These are phyloP conservation scores for Thamnidium elegans DNA, from an alignment of 192 early-diverging fungal genomes.

Conservation along the genomic window DNA sequence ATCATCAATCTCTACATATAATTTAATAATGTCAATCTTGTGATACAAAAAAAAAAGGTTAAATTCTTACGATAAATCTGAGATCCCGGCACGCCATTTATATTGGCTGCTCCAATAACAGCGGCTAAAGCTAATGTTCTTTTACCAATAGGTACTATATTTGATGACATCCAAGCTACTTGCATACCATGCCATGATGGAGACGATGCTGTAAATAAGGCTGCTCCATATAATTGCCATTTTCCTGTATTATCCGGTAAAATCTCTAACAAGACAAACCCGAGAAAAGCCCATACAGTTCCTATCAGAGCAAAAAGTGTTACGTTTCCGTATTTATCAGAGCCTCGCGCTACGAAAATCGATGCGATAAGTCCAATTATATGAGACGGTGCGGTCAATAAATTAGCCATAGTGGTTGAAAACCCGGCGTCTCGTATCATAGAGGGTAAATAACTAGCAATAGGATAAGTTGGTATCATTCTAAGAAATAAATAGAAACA, in stretches of 20 bases:
- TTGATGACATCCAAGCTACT: constrained; percentile 26
- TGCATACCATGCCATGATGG: constrained; percentile 32
- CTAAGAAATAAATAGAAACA: too few species aligned
- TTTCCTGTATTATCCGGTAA: constrained; percentile 33
- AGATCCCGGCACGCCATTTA: constrained; percentile 22
- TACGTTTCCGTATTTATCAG: constrained; percentile 17
- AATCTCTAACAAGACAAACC: constrained; percentile 23
- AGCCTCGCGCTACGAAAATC: constrained; percentile 12
- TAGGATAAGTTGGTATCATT: too few species aligned
- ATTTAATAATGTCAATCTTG: neutral
- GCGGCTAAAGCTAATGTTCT: constrained; percentile 20
- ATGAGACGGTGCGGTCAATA: constrained; percentile 15
- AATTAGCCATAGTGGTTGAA: too few species aligned
- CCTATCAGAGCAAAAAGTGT: constrained; percentile 15
- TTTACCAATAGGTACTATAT: constrained; percentile 21
- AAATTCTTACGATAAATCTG: constrained; percentile 21
- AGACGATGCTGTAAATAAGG: constrained; percentile 18
- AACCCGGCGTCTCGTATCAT: too few species aligned
- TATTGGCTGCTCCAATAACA: constrained; percentile 24
- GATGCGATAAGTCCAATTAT: constrained; percentile 9
- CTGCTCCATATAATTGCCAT: constrained; percentile 18
- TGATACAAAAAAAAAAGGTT: neutral
- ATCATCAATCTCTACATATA: constrained; percentile 17
- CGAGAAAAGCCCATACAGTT: constrained; percentile 18
- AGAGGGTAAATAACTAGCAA: too few species aligned